Evolutionary conservation across 1,284 basidiomycete genomes (phyloP), one percentile per base, ranked within the genome.

Genomic region (Boletellus sp.): DNA sequence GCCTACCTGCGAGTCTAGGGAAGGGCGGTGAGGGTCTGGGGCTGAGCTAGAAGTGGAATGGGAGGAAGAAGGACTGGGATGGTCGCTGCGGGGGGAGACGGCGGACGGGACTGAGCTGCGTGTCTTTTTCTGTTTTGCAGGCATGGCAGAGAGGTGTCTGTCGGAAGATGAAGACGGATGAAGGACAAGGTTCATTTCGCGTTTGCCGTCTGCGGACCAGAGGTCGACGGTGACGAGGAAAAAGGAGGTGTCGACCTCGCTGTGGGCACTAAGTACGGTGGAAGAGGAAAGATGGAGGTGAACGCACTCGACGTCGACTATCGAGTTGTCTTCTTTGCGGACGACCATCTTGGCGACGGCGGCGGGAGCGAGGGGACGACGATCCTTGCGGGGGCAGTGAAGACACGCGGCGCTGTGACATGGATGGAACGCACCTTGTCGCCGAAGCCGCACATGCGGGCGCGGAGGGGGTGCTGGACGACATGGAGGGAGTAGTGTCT

Each of bases 381-480:
- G 85, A 76, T 95, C 92, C 91, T 94, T 56, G 43, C 1, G 14
- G 49, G 38, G 58, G 47, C 48, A 21, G 41, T 42, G 45, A 50
- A 41, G 39, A 45, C 36, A 41, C 21, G 48, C n/a, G 47, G 45
- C 8, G 14, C n/a, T 29, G 48, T 35, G 34, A 50, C 38, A 21
- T 14, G 13, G 41, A 22, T 13, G 27, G 34, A 32, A 66, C 72
- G 47, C 52, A 91, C 92, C 76, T 94, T 94, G 73, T 94, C 91
- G 43, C 92, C 92, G 68, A 94, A 94, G 4, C 92, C 92, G 67
- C 92, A 94, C 81, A 94, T 94, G 56, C 92, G 80, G 29, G 92
- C 92, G 36, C 92, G 79, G 39, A 91, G 69, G 27, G 92, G 92
- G 57, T 94, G 81, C 63, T 95, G 91, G 5, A 90, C 79, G 54